phyloP scores from a whole-genome alignment of 768 basidiomycete species.

The Hygrophorus pudorinus region DNA sequence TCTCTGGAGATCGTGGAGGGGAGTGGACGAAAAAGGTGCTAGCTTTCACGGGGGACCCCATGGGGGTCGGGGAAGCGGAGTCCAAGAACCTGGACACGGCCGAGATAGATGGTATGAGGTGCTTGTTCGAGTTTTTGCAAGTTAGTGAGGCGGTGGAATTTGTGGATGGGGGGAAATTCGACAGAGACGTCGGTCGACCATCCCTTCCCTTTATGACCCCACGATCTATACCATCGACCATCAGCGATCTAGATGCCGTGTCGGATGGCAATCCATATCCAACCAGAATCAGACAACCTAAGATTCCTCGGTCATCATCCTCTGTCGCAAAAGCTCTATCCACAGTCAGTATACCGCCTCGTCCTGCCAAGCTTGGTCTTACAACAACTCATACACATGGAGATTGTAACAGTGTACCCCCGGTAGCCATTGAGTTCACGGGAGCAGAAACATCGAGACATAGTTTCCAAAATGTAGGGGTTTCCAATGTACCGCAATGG shows the following conservation, averaged over 20 bases:
- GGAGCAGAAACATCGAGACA: no score
- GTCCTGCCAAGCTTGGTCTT: slow-evolving; percentile 6
- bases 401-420: background rate
- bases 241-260: no score
- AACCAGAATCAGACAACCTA: background rate
- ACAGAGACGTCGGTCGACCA: background rate
- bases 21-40: slow-evolving; percentile 31
- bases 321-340: background rate
- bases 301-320: background rate
- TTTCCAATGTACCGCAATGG: background rate
- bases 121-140: slow-evolving; percentile 17
- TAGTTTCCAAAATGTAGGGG: no score
- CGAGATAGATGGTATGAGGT: slow-evolving; percentile 19
- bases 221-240: no score
- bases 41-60: slow-evolving; percentile 11
- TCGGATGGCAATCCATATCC: background rate
- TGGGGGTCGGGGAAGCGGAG: background rate
- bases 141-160: slow-evolving; percentile 17
- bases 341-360: slow-evolving; percentile 5
- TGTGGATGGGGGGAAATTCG: slow-evolving; percentile 10
- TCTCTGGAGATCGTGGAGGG: slow-evolving; percentile 19
- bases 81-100: slow-evolving; percentile 10
- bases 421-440: background rate
- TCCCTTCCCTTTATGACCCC: background rate
- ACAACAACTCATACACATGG: background rate